phyloP scores from a whole-genome alignment of 1,284 basidiomycete genomes.

The Ustilago curta region DNA sequence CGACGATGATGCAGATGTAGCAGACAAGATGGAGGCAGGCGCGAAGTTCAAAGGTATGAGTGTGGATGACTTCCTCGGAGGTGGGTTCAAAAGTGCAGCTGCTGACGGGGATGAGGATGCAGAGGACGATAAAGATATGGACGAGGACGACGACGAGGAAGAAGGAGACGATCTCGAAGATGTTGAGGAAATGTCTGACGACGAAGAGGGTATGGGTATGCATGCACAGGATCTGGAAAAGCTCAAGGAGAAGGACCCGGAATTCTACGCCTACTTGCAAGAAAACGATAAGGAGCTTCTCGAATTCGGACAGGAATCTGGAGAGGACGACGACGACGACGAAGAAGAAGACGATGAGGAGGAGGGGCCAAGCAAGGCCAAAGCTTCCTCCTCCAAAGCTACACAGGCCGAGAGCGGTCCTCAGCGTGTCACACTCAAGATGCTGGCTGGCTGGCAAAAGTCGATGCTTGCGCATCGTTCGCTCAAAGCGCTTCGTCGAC shows the following conservation, averaged over 20 bases:
- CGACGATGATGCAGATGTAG: slow-evolving; percentile 40
- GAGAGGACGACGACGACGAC: slow-evolving; percentile 64
- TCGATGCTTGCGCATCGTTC: slow-evolving; percentile 89
- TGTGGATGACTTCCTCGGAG: slow-evolving; percentile 67
- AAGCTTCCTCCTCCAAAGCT: slow-evolving; percentile 29
- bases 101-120: slow-evolving; percentile 44
- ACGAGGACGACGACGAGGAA: slow-evolving; percentile 44
- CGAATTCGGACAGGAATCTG: slow-evolving; percentile 75
- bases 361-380: slow-evolving; percentile 26
- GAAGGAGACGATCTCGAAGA: slow-evolving; percentile 57
- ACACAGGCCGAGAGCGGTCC: slow-evolving; percentile 30
- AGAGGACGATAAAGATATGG: slow-evolving; percentile 50
- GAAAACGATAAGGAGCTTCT: slow-evolving; percentile 93
- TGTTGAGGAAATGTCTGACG: slow-evolving; percentile 60
- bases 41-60: slow-evolving; percentile 54
- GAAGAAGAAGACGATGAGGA: slow-evolving; percentile 53
- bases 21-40: slow-evolving; percentile 24
- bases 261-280: slow-evolving; percentile 97
- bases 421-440: slow-evolving; percentile 77
- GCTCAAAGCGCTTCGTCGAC: slow-evolving; percentile 83
- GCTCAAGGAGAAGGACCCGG: slow-evolving; percentile 93
- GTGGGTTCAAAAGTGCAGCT: slow-evolving; percentile 61
- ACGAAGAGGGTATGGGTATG: slow-evolving; percentile 52
- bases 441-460: slow-evolving; percentile 87
- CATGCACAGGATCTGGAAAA: slow-evolving; percentile 88